Percentiles rank a stretch among this genome's conserved stretches.
Conservation (phyloP, 2,329 filamentous ascomycete species). For the Leptoxyphium fumago region DNA sequence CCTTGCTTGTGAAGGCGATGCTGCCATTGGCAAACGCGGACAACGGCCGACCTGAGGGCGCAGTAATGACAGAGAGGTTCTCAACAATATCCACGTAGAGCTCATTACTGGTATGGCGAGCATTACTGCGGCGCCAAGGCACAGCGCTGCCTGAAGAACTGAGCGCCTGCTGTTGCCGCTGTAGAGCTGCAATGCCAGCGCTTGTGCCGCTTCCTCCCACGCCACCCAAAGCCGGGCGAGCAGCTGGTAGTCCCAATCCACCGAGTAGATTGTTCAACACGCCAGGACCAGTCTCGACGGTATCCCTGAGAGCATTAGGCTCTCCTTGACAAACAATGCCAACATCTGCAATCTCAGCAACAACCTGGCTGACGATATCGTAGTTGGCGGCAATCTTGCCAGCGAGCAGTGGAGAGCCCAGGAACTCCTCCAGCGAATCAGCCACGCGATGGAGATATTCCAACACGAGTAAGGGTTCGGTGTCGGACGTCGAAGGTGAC, state of each 20-base stretch:
- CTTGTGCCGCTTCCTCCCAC: background rate
- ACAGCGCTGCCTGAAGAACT: conserved; percentile 37
- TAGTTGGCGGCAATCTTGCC: conserved; percentile 80
- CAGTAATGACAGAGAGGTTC: conserved; percentile 71
- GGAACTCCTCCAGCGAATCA: conserved; percentile 86
- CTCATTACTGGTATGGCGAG: conserved; percentile 92
- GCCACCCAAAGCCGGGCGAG: conserved; percentile 2
- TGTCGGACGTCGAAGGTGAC: conserved; percentile 69
- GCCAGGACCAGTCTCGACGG: conserved; percentile 73
- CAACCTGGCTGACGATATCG: conserved; percentile 81
- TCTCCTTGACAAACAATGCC: conserved; percentile 84
- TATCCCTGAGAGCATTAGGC: conserved; percentile 77
- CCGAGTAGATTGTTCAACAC: conserved; percentile 80
- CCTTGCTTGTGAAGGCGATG: conserved; percentile 87
- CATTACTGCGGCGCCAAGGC: conserved; percentile 82
- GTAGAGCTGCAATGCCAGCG: conserved; percentile 4
- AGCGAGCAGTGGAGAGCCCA: conserved; percentile 73
- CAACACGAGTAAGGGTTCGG: conserved; percentile 75
- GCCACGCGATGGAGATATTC: conserved; percentile 90
- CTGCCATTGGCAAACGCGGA: conserved; percentile 81
- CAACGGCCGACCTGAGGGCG: conserved; percentile 76
- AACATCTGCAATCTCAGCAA: conserved; percentile 93
- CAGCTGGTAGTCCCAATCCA: conserved; percentile 60
- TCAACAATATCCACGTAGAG: conserved; percentile 94
- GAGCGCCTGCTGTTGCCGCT: conserved; percentile 9